Conservation (phyloP, 371 early-diverging fungal species). For the Vittaforma corneae region DNA sequence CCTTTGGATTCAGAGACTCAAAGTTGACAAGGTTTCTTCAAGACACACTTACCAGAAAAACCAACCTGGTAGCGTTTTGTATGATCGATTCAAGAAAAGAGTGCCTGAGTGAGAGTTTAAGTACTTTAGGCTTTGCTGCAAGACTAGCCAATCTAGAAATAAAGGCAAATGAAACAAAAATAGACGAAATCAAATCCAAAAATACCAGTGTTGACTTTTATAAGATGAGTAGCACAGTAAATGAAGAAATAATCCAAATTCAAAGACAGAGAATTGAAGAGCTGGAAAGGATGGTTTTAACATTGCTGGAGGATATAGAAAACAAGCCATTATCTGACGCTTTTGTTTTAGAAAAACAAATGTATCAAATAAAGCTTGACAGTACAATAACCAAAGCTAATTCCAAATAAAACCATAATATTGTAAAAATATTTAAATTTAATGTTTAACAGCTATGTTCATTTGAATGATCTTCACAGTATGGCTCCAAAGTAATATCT, state of each 20-base stretch:
- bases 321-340: conserved; percentile 30
- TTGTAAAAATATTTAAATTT: too few relatives aligned
- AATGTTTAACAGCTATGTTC: too few relatives aligned
- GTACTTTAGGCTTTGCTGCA: conserved; percentile 79
- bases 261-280: conserved; percentile 35
- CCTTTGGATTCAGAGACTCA: conserved; percentile 75
- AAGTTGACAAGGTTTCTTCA: conserved; percentile 76
- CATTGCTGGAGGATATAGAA: conserved; percentile 24
- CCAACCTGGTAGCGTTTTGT: conserved; percentile 68
- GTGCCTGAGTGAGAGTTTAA: conserved; percentile 72
- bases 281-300: conserved; percentile 38
- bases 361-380: conserved; percentile 46
- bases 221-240: not conserved
- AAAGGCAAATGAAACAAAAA: conserved; percentile 8
- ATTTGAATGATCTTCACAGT: too few relatives aligned
- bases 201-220: not conserved
- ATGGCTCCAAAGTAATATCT: too few relatives aligned
- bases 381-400: too few relatives aligned
- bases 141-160: conserved; percentile 44
- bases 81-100: conserved; percentile 70
- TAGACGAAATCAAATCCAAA: not conserved
- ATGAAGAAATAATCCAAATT: conserved; percentile 15
- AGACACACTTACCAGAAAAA: conserved; percentile 67
- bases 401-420: too few relatives aligned
- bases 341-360: conserved; percentile 50